phyloP scores from a whole-genome alignment of 2,329 filamentous ascomycete species.

The Gaeumannomyces tritici region DNA sequence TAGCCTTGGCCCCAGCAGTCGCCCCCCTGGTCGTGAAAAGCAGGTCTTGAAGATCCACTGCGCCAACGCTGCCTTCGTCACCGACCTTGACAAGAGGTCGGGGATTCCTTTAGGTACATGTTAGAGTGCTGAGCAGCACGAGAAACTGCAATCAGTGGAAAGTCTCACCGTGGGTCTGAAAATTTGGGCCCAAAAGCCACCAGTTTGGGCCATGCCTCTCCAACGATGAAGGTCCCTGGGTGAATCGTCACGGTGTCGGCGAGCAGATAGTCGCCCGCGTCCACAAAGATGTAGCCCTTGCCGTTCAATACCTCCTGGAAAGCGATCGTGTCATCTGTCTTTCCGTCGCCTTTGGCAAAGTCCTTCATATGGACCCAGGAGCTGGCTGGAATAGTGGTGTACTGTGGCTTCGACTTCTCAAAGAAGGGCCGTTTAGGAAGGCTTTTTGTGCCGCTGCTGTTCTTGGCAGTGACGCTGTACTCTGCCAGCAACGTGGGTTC shows the following conservation, averaged over 20 bases:
- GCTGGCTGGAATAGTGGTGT: conserved; percentile 24
- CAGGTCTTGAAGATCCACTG: conserved; percentile 60
- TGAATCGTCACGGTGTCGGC: conserved; percentile 41
- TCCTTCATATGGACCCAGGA: conserved; percentile 60
- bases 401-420: conserved; percentile 43
- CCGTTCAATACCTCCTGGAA: conserved; percentile 24
- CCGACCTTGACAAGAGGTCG: conserved; percentile 59
- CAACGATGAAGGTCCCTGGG: conserved; percentile 54
- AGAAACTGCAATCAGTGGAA: neutral
- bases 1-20: conserved; percentile 59
- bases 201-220: conserved; percentile 62
- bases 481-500: neutral
- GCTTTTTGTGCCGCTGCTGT: neutral
- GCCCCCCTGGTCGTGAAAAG: conserved; percentile 57
- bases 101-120: conserved; percentile 31
- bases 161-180: conserved; percentile 17
- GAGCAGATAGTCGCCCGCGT: conserved; percentile 23
- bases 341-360: conserved; percentile 36
- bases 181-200: conserved; percentile 49
- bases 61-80: conserved; percentile 45
- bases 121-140: neutral
- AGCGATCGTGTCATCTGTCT: conserved; percentile 42
- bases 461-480: neutral
- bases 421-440: conserved; percentile 4
- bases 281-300: conserved; percentile 6